Percentiles rank a stretch among this genome's conserved stretches.
phyloP scores from a whole-genome alignment of 140 eudicot genomes.

The Erigeron philadelphicus region DNA sequence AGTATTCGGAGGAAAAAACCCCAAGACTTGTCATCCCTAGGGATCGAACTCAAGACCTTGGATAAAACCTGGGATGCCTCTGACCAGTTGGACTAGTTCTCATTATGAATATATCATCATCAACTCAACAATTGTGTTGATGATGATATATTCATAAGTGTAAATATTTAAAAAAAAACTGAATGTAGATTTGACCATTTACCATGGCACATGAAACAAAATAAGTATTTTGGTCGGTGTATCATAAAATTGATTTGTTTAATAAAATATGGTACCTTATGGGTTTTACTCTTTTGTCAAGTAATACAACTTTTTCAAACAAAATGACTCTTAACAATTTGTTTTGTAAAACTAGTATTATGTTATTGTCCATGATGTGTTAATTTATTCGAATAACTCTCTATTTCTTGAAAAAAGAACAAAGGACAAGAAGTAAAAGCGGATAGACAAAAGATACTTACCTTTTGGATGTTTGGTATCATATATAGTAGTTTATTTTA shows the following conservation, averaged over 20 bases:
- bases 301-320: neutral
- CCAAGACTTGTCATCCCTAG: too few relatives aligned
- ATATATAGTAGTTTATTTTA: neutral
- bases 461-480: neutral
- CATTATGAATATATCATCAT: too few relatives aligned
- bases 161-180: neutral
- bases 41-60: too few relatives aligned
- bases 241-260: neutral
- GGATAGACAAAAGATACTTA: slow-evolving; percentile 4
- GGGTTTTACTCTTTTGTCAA: neutral
- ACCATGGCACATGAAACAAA: neutral
- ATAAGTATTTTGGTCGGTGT: neutral
- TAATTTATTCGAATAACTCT: neutral
- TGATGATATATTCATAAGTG: too few relatives aligned
- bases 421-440: neutral
- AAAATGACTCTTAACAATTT: neutral
- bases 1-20: too few relatives aligned
- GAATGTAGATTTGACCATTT: neutral
- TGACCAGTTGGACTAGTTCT: too few relatives aligned
- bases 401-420: neutral
- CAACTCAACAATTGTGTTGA: too few relatives aligned
- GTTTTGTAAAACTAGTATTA: neutral
- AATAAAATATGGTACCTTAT: neutral
- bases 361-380: slow-evolving; percentile 1
- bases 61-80: too few relatives aligned